A percentile compares a stretch with the other conserved stretches of the same genome.
Conservation (phyloP, 1,284 basidiomycete genomes). For the Trichosporon sp. region DNA sequence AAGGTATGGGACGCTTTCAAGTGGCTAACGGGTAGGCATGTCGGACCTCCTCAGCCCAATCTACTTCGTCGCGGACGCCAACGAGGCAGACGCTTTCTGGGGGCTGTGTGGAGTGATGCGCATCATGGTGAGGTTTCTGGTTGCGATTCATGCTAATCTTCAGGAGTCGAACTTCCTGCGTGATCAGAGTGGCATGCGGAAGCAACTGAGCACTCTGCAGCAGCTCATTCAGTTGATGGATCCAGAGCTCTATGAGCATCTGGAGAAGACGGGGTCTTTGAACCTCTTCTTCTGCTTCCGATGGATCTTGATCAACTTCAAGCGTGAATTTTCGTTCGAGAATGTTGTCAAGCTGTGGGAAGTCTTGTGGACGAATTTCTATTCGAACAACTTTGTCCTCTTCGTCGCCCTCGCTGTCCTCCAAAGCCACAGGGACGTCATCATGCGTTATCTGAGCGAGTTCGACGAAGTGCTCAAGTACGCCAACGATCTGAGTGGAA, state of each 20-base stretch:
- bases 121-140: constrained; percentile 62
- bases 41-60: constrained; percentile 90
- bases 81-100: constrained; percentile 90
- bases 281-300: constrained; percentile 99
- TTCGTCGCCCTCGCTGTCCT: constrained; percentile 91
- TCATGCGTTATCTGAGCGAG: constrained; percentile 86
- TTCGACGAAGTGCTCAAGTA: constrained; percentile 70
- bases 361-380: constrained; percentile 85
- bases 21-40: constrained; percentile 68
- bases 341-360: constrained; percentile 91
- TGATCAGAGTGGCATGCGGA: constrained; percentile 98
- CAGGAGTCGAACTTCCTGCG: constrained; percentile 80
- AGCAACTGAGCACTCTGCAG: constrained; percentile 80
- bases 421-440: constrained; percentile 87
- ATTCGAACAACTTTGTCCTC: constrained; percentile 79
- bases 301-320: constrained; percentile 73
- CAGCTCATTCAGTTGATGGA: constrained; percentile 89
- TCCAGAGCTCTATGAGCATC: constrained; percentile 79
- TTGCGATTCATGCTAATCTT: constrained; percentile 52
- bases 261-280: constrained; percentile 77
- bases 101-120: constrained; percentile 93
- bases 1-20: constrained; percentile 5
- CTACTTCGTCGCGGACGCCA: constrained; percentile 82
- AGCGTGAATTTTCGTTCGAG: constrained; percentile 88
- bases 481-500: constrained; percentile 87